Conservation (phyloP, 2,329 filamentous ascomycete species). For the Ophiostoma novo-ulmi region DNA sequence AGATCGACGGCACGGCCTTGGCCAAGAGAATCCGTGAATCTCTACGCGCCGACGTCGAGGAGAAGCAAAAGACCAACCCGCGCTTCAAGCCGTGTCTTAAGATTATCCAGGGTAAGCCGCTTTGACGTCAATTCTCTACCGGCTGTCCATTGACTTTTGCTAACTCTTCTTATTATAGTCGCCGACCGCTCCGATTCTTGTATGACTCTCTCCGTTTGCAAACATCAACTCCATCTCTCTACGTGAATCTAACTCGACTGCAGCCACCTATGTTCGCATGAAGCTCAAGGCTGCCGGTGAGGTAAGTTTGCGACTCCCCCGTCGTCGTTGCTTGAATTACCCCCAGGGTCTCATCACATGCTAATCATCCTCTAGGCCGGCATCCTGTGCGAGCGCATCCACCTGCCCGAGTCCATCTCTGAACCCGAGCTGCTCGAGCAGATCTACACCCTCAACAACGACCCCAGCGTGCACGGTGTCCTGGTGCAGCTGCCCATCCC, state of each 20-base stretch:
- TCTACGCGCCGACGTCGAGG: constrained; percentile 72
- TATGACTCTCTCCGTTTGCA: constrained; percentile 44
- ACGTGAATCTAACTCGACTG: constrained; percentile 8
- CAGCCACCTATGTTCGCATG: constrained; percentile 98
- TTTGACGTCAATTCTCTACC: neutral
- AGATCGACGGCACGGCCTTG: constrained; percentile 94
- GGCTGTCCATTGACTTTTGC: neutral
- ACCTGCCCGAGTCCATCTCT: constrained; percentile 73
- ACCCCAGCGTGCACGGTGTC: constrained; percentile 81
- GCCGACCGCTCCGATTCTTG: constrained; percentile 89
- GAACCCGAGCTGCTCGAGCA: constrained; percentile 82
- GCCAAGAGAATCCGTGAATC: constrained; percentile 84
- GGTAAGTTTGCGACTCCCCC: constrained; percentile 45
- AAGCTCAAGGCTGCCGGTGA: constrained; percentile 96
- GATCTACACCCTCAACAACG: constrained; percentile 78
- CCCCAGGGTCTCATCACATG: neutral
- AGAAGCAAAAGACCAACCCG: constrained; percentile 76
- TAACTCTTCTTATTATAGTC: constrained; percentile 51
- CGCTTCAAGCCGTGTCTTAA: constrained; percentile 84
- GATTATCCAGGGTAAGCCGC: constrained; percentile 76
- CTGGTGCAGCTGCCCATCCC: constrained; percentile 91
- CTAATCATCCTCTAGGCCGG: constrained; percentile 57
- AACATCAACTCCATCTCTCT: neutral
- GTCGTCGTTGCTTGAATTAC: neutral
- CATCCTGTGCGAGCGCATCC: constrained; percentile 80